Percentiles rank a stretch among this genome's conserved stretches.
These are phyloP conservation scores for Taphrina confusa DNA, from an alignment of 1,139 yeast genomes.

Conservation along the genomic window DNA sequence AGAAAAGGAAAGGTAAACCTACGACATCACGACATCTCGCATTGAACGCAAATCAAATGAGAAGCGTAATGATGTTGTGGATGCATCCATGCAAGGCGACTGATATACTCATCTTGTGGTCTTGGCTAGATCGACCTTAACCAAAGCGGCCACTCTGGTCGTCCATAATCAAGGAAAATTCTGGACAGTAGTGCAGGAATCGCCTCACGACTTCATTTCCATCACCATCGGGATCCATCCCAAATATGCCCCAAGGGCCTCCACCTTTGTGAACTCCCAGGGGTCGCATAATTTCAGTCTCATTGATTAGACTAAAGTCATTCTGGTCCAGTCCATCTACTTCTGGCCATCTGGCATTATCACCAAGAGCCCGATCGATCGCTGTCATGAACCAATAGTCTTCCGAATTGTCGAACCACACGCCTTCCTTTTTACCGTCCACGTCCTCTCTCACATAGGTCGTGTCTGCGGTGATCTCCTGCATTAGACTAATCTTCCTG, in stretches of 20 bases:
- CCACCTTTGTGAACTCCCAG: conserved; percentile 23
- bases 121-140: too few relatives aligned
- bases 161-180: conserved; percentile 6
- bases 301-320: neutral
- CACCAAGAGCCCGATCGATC: conserved; percentile 19
- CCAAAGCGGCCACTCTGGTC: neutral
- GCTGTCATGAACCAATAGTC: conserved; percentile 28
- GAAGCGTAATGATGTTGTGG: too few relatives aligned
- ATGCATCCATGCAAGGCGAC: too few relatives aligned
- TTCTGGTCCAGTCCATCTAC: conserved; percentile 7
- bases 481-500: conserved; percentile 15
- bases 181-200: conserved; percentile 20
- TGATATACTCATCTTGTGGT: too few relatives aligned
- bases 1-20: too few relatives aligned
- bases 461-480: conserved; percentile 6
- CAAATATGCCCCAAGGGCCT: conserved; percentile 10
- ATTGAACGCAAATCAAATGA: too few relatives aligned
- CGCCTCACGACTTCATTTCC: neutral
- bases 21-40: too few relatives aligned
- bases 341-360: conserved; percentile 23
- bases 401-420: conserved; percentile 13
- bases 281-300: conserved; percentile 4
- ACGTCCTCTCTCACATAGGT: neutral
- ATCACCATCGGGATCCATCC: neutral
- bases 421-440: neutral